Base-by-base conservation (phyloP, 2,329 filamentous ascomycete genomes). In the Trichoderma pleuroti region DNA sequence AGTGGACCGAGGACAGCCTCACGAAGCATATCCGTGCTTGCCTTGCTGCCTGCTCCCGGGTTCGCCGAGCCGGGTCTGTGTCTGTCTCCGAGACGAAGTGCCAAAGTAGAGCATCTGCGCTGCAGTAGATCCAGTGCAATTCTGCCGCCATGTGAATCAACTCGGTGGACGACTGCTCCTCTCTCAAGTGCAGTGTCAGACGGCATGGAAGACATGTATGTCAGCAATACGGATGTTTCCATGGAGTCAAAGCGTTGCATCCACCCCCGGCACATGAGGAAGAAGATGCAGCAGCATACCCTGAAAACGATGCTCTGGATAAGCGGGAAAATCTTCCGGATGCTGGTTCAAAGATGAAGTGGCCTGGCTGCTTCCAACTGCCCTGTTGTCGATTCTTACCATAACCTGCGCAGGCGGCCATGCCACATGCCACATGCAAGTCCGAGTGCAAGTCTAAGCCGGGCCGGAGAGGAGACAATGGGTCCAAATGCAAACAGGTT, bases 161-260 rank as follows among this genome's bases (percentile, higher is more conserved):
- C 21, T 60, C 14, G 24, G 34, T 21, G 28, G n/a, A 24, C 14
- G 32, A 57, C 26, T 11, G 39, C 34, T 18, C 42, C 52, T 68
- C 56, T 68, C 56, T 56, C 28, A 30, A 52, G 56, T 52, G 39
- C 54, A 68, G 39, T 54, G 56, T 61, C 28, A 68, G 52, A 26
- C 34, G n/a, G 16, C 36, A n/a, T 59, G 16, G 10, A 42, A 34
- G 39, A 16, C n/a, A 67, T 59, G 65, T 61, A 61, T 52, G 65
- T 68, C 65, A 68, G 65, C 65, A 68, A 60, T 49, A 61, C 56
- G 56, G 65, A 52, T 36, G 59, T 14, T 32, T 68, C 56, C 24
- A 26, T 28, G 16, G 10, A 16, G 61, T 42, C 52, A 59, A 67
- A n/a, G 52, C 52, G 32, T 32, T 21, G n/a, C n/a, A 54, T 54